Evolutionary conservation across 2,329 filamentous ascomycete genomes (phyloP).

Genomic region (Diaporthe velutina): DNA sequence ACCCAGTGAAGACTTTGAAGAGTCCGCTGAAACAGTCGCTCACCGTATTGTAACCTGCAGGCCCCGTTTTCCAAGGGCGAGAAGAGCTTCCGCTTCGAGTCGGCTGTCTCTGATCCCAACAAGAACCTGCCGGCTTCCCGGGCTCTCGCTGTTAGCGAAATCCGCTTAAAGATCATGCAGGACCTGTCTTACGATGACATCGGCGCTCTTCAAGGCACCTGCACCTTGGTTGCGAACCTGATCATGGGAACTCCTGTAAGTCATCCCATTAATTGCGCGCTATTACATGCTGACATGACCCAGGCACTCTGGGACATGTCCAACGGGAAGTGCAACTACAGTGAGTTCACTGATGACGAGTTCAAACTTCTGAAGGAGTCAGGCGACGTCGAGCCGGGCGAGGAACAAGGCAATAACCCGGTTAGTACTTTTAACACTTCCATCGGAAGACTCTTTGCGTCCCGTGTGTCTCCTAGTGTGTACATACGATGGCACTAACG

Average conservation of each 20-base stretch:
- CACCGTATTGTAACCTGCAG: background rate
- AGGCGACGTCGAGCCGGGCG: slow-evolving; percentile 2
- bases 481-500: background rate
- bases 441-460: too few relatives aligned
- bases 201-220: slow-evolving; percentile 15
- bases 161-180: slow-evolving; percentile 7
- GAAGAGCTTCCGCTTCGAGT: background rate
- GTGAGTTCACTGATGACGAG: slow-evolving; percentile 29
- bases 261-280: background rate
- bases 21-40: background rate
- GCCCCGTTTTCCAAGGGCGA: slow-evolving; percentile 17
- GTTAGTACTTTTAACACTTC: background rate
- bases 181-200: slow-evolving; percentile 27
- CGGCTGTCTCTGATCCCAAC: background rate
- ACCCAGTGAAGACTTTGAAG: background rate
- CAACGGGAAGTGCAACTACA: background rate
- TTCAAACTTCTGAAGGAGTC: background rate
- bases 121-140: background rate
- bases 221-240: background rate
- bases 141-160: background rate
- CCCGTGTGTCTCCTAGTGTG: background rate
- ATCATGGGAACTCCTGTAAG: slow-evolving; percentile 14
- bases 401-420: background rate
- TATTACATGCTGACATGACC: background rate
- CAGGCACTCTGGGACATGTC: slow-evolving; percentile 29